Conservation (phyloP, 2,329 filamentous ascomycete species). For the Alternaria rosae region DNA sequence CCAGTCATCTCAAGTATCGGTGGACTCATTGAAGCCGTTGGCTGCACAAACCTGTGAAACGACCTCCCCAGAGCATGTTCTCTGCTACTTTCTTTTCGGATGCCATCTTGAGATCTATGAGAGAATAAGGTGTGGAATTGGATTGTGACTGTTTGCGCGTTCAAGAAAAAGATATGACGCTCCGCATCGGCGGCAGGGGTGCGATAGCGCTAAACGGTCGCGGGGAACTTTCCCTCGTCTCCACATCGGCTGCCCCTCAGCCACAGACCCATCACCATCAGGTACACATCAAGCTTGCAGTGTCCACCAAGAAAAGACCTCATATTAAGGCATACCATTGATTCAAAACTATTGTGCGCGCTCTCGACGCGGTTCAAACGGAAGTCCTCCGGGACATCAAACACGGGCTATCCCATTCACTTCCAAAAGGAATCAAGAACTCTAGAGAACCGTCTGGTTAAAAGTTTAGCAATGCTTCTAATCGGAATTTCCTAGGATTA, state of each 20-base stretch:
- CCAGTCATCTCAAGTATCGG: background rate
- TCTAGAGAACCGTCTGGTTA: background rate
- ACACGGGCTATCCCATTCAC: background rate
- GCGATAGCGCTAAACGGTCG: constrained; percentile 9
- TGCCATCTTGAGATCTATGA: constrained; percentile 31
- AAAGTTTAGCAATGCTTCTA: background rate
- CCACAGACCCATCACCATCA: background rate
- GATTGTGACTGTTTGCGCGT: constrained; percentile 32
- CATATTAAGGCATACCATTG: no score
- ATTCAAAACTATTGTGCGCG: background rate
- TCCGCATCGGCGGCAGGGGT: constrained; percentile 36
- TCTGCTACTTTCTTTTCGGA: constrained; percentile 48
- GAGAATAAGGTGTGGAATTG: background rate
- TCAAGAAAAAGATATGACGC: constrained; percentile 34
- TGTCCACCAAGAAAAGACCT: background rate
- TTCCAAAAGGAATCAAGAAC: background rate
- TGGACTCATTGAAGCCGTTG: background rate
- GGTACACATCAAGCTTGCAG: background rate
- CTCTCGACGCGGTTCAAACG: background rate
- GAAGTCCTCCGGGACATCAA: background rate
- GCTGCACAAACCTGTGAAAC: constrained; percentile 29
- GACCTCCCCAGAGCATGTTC: constrained; percentile 51
- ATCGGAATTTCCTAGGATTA: background rate
- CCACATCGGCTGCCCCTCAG: background rate
- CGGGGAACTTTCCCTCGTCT: constrained; percentile 8